Evolutionary conservation across 2,329 filamentous ascomycete genomes (phyloP).

Genomic region (Thielaviopsis musarum): DNA sequence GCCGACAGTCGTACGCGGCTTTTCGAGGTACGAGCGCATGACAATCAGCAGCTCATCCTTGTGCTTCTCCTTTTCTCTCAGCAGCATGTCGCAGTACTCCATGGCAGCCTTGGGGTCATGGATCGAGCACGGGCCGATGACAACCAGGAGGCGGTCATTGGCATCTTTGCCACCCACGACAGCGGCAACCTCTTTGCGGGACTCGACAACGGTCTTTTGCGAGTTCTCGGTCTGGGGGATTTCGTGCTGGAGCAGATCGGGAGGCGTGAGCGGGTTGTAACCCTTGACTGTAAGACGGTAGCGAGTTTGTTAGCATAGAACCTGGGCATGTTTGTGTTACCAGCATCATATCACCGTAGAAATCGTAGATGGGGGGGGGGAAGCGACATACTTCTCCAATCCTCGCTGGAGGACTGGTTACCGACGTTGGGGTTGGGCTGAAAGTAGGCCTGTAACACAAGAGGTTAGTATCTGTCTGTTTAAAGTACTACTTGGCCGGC

Average conservation of each 20-base stretch:
- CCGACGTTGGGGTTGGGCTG: conserved; percentile 39
- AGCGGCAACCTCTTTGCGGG: conserved; percentile 49
- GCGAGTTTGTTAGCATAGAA: background rate
- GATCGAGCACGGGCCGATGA: conserved; percentile 92
- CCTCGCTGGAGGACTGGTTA: conserved; percentile 56
- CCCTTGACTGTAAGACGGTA: conserved; percentile 50
- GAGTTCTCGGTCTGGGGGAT: conserved; percentile 53
- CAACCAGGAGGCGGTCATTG: conserved; percentile 47
- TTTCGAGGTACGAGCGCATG: conserved; percentile 97
- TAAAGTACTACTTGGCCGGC: too few species aligned
- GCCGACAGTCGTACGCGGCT: conserved; percentile 90
- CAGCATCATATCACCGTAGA: background rate
- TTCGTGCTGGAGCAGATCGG: conserved; percentile 71
- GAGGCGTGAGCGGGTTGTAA: conserved; percentile 85
- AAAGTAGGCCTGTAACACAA: conserved; percentile 10
- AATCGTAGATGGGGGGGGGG: conserved; percentile 1
- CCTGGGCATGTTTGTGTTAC: background rate
- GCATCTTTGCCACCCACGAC: conserved; percentile 60
- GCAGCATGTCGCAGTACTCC: conserved; percentile 76
- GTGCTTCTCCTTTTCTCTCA: conserved; percentile 74
- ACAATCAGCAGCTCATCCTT: conserved; percentile 80
- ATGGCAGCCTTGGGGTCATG: conserved; percentile 84
- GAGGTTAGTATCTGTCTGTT: too few species aligned
- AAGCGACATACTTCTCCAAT: conserved; percentile 58
- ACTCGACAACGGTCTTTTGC: conserved; percentile 52